Conservation (phyloP, 1,139 yeast species). For the Chernovozyma aurita region DNA sequence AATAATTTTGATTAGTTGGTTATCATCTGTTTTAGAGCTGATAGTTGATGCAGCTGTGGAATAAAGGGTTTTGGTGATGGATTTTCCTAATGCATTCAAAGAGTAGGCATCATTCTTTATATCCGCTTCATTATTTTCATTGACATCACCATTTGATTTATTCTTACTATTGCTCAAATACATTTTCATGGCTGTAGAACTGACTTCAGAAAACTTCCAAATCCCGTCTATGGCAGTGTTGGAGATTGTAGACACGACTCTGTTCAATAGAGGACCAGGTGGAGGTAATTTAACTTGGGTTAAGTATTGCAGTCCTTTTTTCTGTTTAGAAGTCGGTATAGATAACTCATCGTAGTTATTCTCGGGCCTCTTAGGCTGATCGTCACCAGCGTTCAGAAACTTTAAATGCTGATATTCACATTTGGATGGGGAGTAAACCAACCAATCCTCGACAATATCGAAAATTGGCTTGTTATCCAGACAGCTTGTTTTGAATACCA, state of each 20-base stretch:
- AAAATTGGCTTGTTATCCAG: constrained; percentile 40
- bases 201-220: constrained; percentile 44
- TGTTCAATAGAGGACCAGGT: constrained; percentile 40
- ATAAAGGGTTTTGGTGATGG: constrained; percentile 26
- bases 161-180: constrained; percentile 22
- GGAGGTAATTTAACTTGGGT: constrained; percentile 47
- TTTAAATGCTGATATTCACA: constrained; percentile 30
- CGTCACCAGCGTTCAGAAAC: constrained; percentile 11
- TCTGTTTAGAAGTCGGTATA: neutral
- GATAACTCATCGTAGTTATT: neutral
- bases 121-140: constrained; percentile 3
- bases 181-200: constrained; percentile 40
- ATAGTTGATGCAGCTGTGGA: constrained; percentile 34
- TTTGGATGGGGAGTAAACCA: constrained; percentile 44
- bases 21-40: constrained; percentile 22
- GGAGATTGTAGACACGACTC: constrained; percentile 45
- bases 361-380: neutral
- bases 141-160: neutral
- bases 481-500: constrained; percentile 32
- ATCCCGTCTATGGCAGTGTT: constrained; percentile 53
- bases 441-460: constrained; percentile 49
- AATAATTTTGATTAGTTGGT: constrained; percentile 38
- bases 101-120: constrained; percentile 8
- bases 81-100: constrained; percentile 28
- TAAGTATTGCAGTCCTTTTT: constrained; percentile 12